These are phyloP conservation scores for Botrytis squamosa DNA, from an alignment of 2,329 filamentous ascomycete species.

Conservation along the genomic window DNA sequence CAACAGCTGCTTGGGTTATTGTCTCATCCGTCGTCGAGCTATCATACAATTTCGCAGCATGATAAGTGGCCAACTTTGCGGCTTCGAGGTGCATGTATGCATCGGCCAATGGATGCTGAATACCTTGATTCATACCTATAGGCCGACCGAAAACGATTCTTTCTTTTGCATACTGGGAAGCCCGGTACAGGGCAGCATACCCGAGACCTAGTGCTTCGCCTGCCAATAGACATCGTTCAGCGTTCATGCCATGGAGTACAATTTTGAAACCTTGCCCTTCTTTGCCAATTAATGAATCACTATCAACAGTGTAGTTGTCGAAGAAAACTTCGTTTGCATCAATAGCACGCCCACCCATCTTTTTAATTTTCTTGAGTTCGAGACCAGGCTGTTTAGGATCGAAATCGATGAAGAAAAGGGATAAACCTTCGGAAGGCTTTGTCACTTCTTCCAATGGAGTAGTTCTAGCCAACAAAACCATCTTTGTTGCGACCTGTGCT, in stretches of 20 bases:
- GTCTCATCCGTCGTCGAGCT: slow-evolving; percentile 49
- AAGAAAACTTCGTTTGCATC: slow-evolving; percentile 90
- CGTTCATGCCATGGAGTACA: slow-evolving; percentile 77
- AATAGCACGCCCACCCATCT: slow-evolving; percentile 81
- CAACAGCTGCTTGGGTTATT: slow-evolving; percentile 56
- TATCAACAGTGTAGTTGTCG: slow-evolving; percentile 69
- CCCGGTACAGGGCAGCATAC: slow-evolving; percentile 65
- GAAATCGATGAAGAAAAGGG: slow-evolving; percentile 77
- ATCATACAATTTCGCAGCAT: slow-evolving; percentile 63
- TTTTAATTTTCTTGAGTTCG: slow-evolving; percentile 67
- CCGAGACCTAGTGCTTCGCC: slow-evolving; percentile 79
- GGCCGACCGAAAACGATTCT: slow-evolving; percentile 63
- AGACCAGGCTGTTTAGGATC: slow-evolving; percentile 55
- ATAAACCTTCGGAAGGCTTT: slow-evolving; percentile 73
- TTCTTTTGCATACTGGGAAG: slow-evolving; percentile 64
- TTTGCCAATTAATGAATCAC: slow-evolving; percentile 63
- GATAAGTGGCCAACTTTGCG: slow-evolving; percentile 64
- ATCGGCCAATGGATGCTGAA: slow-evolving; percentile 64
- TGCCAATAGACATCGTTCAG: slow-evolving; percentile 71
- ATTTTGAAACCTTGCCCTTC: slow-evolving; percentile 79
- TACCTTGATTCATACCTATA: slow-evolving; percentile 65
- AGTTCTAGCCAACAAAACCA: slow-evolving; percentile 79
- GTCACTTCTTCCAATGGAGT: slow-evolving; percentile 64
- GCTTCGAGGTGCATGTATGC: slow-evolving; percentile 65
- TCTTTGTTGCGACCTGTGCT: slow-evolving; percentile 77